Evolutionary conservation across 495 filamentous ascomycete species (phyloP).

Genomic region (Aspergillus funiculosus): DNA sequence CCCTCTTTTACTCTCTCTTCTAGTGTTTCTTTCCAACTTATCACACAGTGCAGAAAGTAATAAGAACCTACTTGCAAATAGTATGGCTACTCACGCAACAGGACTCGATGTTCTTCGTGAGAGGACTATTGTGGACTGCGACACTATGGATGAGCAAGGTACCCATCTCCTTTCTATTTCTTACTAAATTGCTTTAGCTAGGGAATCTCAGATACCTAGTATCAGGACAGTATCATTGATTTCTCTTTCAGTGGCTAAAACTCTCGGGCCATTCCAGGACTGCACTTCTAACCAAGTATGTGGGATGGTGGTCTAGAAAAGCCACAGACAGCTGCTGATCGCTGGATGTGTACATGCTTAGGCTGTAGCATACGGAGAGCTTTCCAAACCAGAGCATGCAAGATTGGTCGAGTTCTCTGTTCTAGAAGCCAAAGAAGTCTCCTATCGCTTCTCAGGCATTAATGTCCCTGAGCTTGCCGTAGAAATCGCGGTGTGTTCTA

Average conservation of each 20-base stretch:
- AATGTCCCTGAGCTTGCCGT: conserved; percentile 47
- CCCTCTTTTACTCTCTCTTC: not conserved
- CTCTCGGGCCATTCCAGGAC: conserved; percentile 55
- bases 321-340: not conserved
- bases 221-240: not conserved
- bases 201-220: not conserved
- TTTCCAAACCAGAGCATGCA: conserved; percentile 45
- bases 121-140: conserved; percentile 52
- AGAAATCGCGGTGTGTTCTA: conserved; percentile 45
- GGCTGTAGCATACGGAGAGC: conserved; percentile 57
- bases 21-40: too few relatives aligned
- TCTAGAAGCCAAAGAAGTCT: conserved; percentile 30
- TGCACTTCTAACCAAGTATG: conserved; percentile 62
- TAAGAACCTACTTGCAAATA: too few relatives aligned
- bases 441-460: conserved; percentile 33
- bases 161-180: not conserved
- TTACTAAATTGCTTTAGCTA: not conserved
- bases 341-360: conserved; percentile 15
- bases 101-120: conserved; percentile 40
- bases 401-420: conserved; percentile 43
- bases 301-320: not conserved
- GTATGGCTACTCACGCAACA: conserved; percentile 15
- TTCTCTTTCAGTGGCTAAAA: conserved; percentile 41
- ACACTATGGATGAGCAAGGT: conserved; percentile 56
- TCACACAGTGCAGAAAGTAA: too few relatives aligned